Evolutionary conservation across 345 rosid species (phyloP).

Genomic region (Eucalyptus cloeziana): DNA sequence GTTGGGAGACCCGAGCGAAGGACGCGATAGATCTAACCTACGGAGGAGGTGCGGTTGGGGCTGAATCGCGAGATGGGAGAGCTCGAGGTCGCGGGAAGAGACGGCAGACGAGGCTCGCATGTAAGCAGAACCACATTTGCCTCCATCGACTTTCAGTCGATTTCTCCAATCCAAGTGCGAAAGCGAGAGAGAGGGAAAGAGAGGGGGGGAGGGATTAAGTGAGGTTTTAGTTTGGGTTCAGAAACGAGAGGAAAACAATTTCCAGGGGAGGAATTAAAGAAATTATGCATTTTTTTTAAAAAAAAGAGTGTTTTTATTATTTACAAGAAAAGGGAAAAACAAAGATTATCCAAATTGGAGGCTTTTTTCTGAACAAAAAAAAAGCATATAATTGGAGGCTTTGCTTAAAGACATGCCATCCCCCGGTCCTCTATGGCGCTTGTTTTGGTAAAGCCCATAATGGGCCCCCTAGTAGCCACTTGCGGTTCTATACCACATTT

Average conservation of each 20-base stretch:
- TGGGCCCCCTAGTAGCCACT: neutral
- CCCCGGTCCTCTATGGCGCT: too few species aligned
- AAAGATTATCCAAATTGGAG: too few species aligned
- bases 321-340: too few species aligned
- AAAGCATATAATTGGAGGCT: too few species aligned
- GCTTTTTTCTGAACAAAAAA: too few species aligned
- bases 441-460: neutral
- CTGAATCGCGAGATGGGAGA: neutral
- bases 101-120: neutral
- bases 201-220: neutral
- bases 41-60: neutral
- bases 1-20: rapidly evolving
- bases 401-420: too few species aligned
- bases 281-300: too few species aligned
- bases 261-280: too few species aligned
- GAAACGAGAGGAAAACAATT: too few species aligned
- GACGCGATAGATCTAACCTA: neutral
- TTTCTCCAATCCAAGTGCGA: too few species aligned
- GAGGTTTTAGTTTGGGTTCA: neutral
- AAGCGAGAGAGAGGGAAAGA: neutral
- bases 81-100: neutral
- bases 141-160: neutral
- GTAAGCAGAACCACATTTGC: neutral
- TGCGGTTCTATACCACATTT: neutral
- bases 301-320: too few species aligned